A percentile compares a stretch with the other conserved stretches of the same genome.
These are phyloP conservation scores for Ensete glaucum DNA, from an alignment of 176 grass and related monocot genomes.

Conservation along the genomic window DNA sequence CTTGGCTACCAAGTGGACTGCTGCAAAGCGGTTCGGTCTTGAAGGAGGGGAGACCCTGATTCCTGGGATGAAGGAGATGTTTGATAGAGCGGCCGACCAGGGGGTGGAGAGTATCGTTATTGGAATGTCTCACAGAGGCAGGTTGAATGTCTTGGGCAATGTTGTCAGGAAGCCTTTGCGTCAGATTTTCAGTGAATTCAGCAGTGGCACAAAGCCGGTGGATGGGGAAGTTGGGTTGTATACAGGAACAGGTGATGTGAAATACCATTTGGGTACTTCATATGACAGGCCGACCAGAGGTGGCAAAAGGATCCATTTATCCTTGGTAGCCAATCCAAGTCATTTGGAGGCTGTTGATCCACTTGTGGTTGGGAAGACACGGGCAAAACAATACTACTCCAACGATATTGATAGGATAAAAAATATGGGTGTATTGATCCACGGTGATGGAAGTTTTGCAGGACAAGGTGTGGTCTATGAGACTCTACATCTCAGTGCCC, in stretches of 20 bases:
- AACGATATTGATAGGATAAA: constrained; percentile 85
- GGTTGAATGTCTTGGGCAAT: constrained; percentile 86
- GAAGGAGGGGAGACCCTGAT: constrained; percentile 89
- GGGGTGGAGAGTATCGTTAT: constrained; percentile 89
- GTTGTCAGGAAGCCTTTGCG: constrained; percentile 78
- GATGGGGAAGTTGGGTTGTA: constrained; percentile 81
- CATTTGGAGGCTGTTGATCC: constrained; percentile 89
- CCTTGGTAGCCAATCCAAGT: constrained; percentile 84
- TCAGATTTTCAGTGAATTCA: constrained; percentile 98
- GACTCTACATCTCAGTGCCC: constrained; percentile 90
- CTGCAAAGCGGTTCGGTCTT: constrained; percentile 82
- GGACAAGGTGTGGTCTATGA: constrained; percentile 92
- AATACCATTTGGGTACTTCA: constrained; percentile 92
- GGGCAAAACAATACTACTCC: constrained; percentile 87
- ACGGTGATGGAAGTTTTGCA: constrained; percentile 92
- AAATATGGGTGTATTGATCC: constrained; percentile 75
- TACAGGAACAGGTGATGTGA: constrained; percentile 88
- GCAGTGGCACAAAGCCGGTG: constrained; percentile 71
- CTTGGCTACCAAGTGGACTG: constrained; percentile 87
- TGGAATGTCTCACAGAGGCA: constrained; percentile 93
- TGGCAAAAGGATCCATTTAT: constrained; percentile 79
- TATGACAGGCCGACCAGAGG: constrained; percentile 87
- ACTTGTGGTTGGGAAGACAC: constrained; percentile 80
- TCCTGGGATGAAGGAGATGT: constrained; percentile 98
- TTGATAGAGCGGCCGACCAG: constrained; percentile 58